Evolutionary conservation across 1,139 yeast genomes (phyloP).

Genomic region (Suhomyces yuchorum): DNA sequence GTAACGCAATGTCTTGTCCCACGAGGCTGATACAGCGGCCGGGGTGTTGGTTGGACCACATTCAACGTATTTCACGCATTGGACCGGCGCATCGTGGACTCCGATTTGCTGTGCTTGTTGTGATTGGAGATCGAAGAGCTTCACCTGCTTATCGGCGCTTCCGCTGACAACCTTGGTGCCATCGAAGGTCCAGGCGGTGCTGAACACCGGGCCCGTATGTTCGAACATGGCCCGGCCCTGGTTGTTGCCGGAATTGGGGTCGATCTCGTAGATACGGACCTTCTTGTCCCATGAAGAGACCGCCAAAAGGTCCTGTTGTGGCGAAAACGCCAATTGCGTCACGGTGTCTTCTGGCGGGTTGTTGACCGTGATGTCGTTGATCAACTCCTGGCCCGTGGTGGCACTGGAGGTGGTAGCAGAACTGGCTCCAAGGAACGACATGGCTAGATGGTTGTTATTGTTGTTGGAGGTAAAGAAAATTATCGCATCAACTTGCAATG

Average conservation of each 20-base stretch:
- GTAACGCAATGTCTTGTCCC: constrained; percentile 94
- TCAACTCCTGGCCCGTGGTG: constrained; percentile 68
- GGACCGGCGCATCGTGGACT: constrained; percentile 80
- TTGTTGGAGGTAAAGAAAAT: neutral
- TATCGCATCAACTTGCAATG: neutral
- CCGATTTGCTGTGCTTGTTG: constrained; percentile 88
- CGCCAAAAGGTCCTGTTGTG: constrained; percentile 80
- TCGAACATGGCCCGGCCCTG: constrained; percentile 90
- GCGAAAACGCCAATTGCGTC: constrained; percentile 86
- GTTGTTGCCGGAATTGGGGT: constrained; percentile 61
- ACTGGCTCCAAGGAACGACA: constrained; percentile 33
- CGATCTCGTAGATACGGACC: constrained; percentile 88
- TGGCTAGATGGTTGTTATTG: constrained; percentile 9
- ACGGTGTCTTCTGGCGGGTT: constrained; percentile 93
- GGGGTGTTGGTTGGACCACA: constrained; percentile 83
- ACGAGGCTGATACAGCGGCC: constrained; percentile 88
- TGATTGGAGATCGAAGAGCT: constrained; percentile 76
- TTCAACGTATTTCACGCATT: constrained; percentile 71
- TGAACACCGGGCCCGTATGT: constrained; percentile 85
- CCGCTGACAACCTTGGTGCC: constrained; percentile 90
- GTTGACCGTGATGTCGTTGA: constrained; percentile 73
- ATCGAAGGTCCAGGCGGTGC: constrained; percentile 81
- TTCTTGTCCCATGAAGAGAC: constrained; percentile 96
- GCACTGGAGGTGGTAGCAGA: constrained; percentile 23
- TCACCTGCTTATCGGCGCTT: constrained; percentile 89